phyloP scores from a whole-genome alignment of 1,139 yeast genomes.

The Kazachstania sp. region DNA sequence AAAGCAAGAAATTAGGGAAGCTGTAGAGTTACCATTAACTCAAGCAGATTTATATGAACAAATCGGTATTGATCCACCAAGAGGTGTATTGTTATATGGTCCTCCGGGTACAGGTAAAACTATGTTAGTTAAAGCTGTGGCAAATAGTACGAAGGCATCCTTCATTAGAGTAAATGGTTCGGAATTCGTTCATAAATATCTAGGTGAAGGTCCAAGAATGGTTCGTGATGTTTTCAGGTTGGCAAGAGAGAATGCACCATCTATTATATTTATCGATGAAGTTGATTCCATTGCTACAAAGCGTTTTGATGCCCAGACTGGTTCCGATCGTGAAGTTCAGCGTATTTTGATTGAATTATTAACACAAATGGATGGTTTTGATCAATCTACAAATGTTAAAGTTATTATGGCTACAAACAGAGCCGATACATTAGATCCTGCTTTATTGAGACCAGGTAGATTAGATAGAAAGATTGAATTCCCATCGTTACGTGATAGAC shows the following conservation, averaged over 20 bases:
- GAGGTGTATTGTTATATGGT: constrained; percentile 94
- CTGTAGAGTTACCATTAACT: constrained; percentile 92
- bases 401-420: constrained; percentile 99
- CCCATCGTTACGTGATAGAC: constrained; percentile 89
- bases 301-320: constrained; percentile 98
- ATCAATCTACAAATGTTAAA: constrained; percentile 89
- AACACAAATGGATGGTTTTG: constrained; percentile 99
- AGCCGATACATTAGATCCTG: constrained; percentile 97
- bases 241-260: constrained; percentile 95
- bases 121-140: constrained; percentile 97
- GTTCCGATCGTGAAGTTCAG: constrained; percentile 99
- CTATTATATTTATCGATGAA: constrained; percentile 95
- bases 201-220: constrained; percentile 99
- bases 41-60: constrained; percentile 95
- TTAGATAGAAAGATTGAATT: constrained; percentile 97
- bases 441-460: constrained; percentile 95
- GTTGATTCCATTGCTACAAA: constrained; percentile 98
- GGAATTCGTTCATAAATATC: constrained; percentile 94
- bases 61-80: constrained; percentile 98
- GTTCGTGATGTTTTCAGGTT: constrained; percentile 95
- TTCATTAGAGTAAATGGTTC: constrained; percentile 97
- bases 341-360: constrained; percentile 91
- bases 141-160: constrained; percentile 90
- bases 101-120: constrained; percentile 99
- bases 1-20: constrained; percentile 96